Evolutionary conservation across 2,329 filamentous ascomycete genomes (phyloP), one percentile per base, ranked within the genome.

Genomic region (Verticillium zaregamsianum): DNA sequence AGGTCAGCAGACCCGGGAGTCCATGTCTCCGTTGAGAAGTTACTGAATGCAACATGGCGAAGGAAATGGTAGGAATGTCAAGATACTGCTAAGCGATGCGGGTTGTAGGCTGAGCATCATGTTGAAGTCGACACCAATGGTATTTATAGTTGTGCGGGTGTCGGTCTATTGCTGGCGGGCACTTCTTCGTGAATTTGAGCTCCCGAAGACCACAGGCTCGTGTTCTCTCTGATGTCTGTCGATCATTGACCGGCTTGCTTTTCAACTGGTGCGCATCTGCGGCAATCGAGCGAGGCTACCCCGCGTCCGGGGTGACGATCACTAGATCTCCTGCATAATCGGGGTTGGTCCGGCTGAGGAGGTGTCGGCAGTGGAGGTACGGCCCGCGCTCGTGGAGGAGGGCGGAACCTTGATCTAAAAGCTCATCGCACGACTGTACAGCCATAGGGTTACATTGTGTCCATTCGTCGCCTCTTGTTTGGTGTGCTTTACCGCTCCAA

Each of bases 241-340:
- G 28, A 37, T 54, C 37, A 55, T 60, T 25, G 23, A 15, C 1
- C 2, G 14, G 17, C 39, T 20, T 20, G 31, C 17, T 23, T 56
- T 17, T 32, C 37, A 40, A 64, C 62, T 64, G 61, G 62, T 45
- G 62, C 61, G 62, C 62, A 64, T 64, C 28, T 6, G 40, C 32
- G 39, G 56, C 33, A 37, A 57, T 40, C 49, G 55, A 60, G 45
- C 55, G 55, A 64, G 45, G 62, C 62, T 64, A 52, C 62, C 45
- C 45, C 45, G 45, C 45, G 45, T 49, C 23, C 23, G 45, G 45
- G 45, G 45, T 49, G 45, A 49, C 45, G 45, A 49, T 49, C 45
- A n/a, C 45, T 45, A 49, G 45, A 49, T 49, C 45, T 49, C 45
- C 45, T 49, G 45, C 45, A 23, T n/a, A 49, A 11, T 49, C 12